Evolutionary conservation across 768 basidiomycete genomes (phyloP).

Genomic region (Pholiota microspora): DNA sequence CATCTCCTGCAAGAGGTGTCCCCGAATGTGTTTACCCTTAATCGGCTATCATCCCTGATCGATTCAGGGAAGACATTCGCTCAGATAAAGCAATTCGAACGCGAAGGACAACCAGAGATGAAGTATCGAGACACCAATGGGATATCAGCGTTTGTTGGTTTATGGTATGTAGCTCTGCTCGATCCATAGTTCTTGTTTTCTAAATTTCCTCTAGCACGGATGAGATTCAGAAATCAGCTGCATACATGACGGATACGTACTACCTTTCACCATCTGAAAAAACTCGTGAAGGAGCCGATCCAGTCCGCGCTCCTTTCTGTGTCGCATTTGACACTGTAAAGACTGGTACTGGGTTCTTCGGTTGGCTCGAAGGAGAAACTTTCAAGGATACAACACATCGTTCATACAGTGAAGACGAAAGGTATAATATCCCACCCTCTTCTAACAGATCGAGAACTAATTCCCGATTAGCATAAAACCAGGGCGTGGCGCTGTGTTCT

Average conservation of each 20-base stretch:
- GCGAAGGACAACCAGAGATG: slow-evolving; percentile 46
- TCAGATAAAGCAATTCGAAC: slow-evolving; percentile 38
- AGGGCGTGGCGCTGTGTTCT: slow-evolving; percentile 3
- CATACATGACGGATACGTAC: slow-evolving; percentile 72
- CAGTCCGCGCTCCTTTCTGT: slow-evolving; percentile 66
- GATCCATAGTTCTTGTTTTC: background rate
- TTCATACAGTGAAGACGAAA: slow-evolving; percentile 4
- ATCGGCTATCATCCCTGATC: slow-evolving; percentile 64
- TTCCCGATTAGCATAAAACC: background rate
- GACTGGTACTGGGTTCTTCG: slow-evolving; percentile 51
- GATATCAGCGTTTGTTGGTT: slow-evolving; percentile 66
- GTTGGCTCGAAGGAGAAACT: slow-evolving; percentile 68
- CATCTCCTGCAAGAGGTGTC: slow-evolving; percentile 69
- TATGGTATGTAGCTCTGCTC: slow-evolving; percentile 46
- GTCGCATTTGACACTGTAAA: slow-evolving; percentile 55
- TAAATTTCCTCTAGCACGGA: slow-evolving; percentile 50
- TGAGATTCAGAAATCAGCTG: slow-evolving; percentile 74
- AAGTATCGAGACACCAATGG: slow-evolving; percentile 71
- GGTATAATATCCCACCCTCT: slow-evolving; percentile 7
- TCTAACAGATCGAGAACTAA: background rate
- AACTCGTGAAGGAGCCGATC: slow-evolving; percentile 36
- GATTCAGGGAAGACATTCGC: slow-evolving; percentile 62
- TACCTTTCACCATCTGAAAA: slow-evolving; percentile 33
- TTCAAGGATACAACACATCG: background rate
- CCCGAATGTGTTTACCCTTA: slow-evolving; percentile 72